Evolutionary conservation across 345 rosid species (phyloP), one percentile per base, ranked within the genome.

Genomic region (Anastatica hierochuntica): DNA sequence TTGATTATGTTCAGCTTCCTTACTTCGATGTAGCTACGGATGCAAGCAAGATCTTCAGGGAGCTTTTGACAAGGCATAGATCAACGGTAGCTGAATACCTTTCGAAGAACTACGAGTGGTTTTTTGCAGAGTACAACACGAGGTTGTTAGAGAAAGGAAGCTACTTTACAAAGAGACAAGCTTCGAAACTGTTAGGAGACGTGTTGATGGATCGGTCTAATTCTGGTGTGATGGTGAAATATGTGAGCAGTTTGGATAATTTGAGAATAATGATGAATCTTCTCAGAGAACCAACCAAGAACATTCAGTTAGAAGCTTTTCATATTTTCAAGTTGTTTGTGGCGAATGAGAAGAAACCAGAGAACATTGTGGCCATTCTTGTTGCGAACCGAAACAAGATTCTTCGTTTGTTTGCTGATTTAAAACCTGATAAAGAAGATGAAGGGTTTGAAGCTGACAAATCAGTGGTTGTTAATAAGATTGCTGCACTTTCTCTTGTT

Each of bases 231-330:
- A 90, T 90, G 98, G 53, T 74, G 3, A 78, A 77, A 52, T 90
- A 90, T 40, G 98, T 87, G 68, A 77, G 89, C 72, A 87, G 96
- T 15, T 75, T 78, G 73, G 96, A 80, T 48, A 79, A 90, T 63
- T 63, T 90, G 74, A 82, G 94, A 68, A 84, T 90, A 38, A 77
- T 90, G 56, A 90, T 90, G 98, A 90, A 87, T 62, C 95, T 90
- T 41, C 79, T 90, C 13, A 81, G 90, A 70, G 96, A 92, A 64
- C 77, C 98, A 17, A 83, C 95, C 63, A 88, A 88, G 79, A 87
- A 80, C 74, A 92, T 92, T 66, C 92, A 79, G 70, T 56, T 78
- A 26, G 98, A 88, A 72, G 98, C 98, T 10, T 92, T 92, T 66
- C 96, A 92, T 71, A 83, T 92, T 51, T 92, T 92, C 70, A 92